Conservation (phyloP, 1,139 yeast genomes). For the Arxiozyma slooffiae region DNA sequence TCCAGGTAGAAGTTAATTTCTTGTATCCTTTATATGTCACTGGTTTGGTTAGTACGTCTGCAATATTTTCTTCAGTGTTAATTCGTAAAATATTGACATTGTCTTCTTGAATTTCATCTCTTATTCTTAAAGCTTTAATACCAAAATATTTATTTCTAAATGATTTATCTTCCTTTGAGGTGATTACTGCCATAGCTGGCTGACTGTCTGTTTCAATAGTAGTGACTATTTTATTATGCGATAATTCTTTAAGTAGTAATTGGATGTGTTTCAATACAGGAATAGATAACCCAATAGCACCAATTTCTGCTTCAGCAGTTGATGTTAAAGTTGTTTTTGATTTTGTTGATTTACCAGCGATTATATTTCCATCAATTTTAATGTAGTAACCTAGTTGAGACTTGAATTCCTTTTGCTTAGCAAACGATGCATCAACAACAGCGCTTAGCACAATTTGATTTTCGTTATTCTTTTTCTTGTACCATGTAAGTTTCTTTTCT, state of each 20-base stretch:
- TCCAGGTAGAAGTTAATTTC: too few relatives aligned
- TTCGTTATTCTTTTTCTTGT: neutral
- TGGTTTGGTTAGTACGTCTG: too few relatives aligned
- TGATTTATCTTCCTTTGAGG: conserved; percentile 1
- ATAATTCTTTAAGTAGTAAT: neutral
- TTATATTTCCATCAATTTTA: neutral
- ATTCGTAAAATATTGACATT: too few relatives aligned
- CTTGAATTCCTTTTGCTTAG: neutral
- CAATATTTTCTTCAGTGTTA: too few relatives aligned
- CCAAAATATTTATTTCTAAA: conserved; percentile 6
- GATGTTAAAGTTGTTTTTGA: neutral
- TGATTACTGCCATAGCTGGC: conserved; percentile 4
- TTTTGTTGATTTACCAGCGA: conserved; percentile 3
- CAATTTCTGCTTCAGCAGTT: conserved; percentile 2
- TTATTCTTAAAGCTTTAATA: conserved; percentile 7
- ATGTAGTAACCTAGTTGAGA: neutral
- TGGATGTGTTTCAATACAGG: neutral
- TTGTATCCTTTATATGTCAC: too few relatives aligned
- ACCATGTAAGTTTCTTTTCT: neutral
- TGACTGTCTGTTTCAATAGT: conserved; percentile 5
- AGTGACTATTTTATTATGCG: neutral
- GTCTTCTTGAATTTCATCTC: conserved; percentile 1
- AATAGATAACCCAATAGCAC: neutral
- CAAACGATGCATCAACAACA: too few relatives aligned
- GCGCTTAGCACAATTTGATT: neutral